Percentiles rank a stretch among this genome's conserved stretches.
phyloP scores from a whole-genome alignment of 208 protist species.

The Leishmania arabica region DNA sequence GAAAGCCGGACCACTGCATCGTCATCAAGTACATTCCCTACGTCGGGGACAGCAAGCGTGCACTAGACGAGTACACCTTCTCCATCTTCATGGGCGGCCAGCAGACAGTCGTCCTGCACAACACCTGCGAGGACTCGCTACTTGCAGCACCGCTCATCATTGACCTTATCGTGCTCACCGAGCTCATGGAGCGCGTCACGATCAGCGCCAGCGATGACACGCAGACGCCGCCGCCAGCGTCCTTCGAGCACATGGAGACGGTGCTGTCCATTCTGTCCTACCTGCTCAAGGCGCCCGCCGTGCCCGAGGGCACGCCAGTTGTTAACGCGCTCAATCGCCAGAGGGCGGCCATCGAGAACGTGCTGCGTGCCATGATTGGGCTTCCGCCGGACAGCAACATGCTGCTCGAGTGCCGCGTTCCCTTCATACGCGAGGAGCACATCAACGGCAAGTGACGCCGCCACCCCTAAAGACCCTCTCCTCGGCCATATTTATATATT shows the following conservation, averaged over 20 bases:
- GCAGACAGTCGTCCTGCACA: conserved; percentile 96
- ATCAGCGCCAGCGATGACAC: conserved; percentile 34
- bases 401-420: conserved; percentile 94
- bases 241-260: conserved; percentile 91
- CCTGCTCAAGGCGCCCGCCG: conserved; percentile 96
- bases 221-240: conserved; percentile 26
- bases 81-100: conserved; percentile 98
- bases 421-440: conserved; percentile 48
- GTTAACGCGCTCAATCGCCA: conserved; percentile 98
- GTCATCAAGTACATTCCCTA: conserved; percentile 99
- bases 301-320: conserved; percentile 94
- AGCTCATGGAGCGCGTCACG: conserved; percentile 95
- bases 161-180: conserved; percentile 97
- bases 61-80: conserved; percentile 99
- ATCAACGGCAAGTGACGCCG: conserved; percentile 22
- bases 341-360: conserved; percentile 94
- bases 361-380: conserved; percentile 96
- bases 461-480: neutral
- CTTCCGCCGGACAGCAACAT: conserved; percentile 96
- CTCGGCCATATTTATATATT: neutral
- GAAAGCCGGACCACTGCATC: conserved; percentile 98
- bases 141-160: conserved; percentile 98
- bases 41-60: conserved; percentile 98
- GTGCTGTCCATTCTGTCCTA: conserved; percentile 96
- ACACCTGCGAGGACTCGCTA: conserved; percentile 99